A percentile compares a stretch with the other conserved stretches of the same genome.
Evolutionary conservation across 768 basidiomycete genomes (phyloP).

Genomic region (Kwoniella dejecticola): DNA sequence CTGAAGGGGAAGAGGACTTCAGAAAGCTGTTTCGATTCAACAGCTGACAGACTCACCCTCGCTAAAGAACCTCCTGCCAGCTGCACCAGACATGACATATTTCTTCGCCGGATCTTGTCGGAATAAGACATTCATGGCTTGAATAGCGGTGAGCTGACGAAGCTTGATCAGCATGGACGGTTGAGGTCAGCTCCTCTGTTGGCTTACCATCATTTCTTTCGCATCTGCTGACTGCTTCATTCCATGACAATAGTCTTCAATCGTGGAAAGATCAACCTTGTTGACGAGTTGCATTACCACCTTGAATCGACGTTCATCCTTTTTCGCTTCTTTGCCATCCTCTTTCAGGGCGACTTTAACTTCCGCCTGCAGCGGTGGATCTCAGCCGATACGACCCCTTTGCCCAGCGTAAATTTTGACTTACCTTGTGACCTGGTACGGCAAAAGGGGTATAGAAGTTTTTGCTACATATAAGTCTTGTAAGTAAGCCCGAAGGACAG

Average conservation of each 20-base stretch:
- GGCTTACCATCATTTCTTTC: constrained; percentile 44
- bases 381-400: background rate
- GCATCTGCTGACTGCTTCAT: constrained; percentile 38
- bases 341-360: constrained; percentile 43
- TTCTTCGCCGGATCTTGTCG: constrained; percentile 40
- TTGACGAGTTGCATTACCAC: constrained; percentile 44
- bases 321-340: constrained; percentile 34
- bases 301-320: constrained; percentile 50
- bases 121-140: constrained; percentile 54
- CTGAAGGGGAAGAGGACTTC: constrained; percentile 12
- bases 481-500: background rate
- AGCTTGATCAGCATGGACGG: background rate
- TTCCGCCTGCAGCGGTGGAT: constrained; percentile 23
- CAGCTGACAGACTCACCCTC: constrained; percentile 31
- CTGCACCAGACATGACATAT: constrained; percentile 50
- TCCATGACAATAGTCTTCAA: constrained; percentile 45
- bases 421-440: constrained; percentile 35
- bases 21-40: background rate
- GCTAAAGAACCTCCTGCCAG: constrained; percentile 52
- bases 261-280: constrained; percentile 49
- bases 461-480: constrained; percentile 32
- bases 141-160: constrained; percentile 41
- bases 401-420: background rate
- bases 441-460: constrained; percentile 48
- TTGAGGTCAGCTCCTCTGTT: background rate